Evolutionary conservation across 73 alveolate genomes (phyloP), one percentile per base, ranked within the genome.

Genomic region (Paramecium caudatum): DNA sequence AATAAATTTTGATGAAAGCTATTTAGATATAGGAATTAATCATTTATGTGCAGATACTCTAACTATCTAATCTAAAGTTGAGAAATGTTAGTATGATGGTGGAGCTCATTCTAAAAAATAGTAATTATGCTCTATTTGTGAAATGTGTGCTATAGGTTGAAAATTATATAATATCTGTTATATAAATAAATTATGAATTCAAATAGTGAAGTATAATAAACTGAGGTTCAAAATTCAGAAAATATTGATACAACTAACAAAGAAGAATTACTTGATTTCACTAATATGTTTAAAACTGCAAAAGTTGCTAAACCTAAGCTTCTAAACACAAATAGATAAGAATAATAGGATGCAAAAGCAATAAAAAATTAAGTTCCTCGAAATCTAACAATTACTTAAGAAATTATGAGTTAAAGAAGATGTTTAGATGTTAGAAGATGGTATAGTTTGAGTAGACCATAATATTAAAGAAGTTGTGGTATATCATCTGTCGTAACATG

Each of bases 391-490:
- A 93, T 90, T 5, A 91, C 96, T 37, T 47, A 65, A 36, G 96
- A 94, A 48, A 91, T 91, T 23, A 95, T 95, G 96, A 86, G 82
- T 12, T 41, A 81, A 86, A 95, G 97, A 49, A 94, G 91, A 82
- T 84, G 39, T 61, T 46, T 95, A 92, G 98, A 95, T 90, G 17
- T 90, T 47, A 92, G 96, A 70, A 63, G 98, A 92, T 95, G 98
- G 98, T 91, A 69, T 91, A 87, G 98, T 46, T 82, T 95, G 30
- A 92, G 96, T 7, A 82, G 98, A 37, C 97, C 98, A 0, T 68
- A 95, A 82, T 94, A 95, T 80, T 92, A 95, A 21, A 94, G 94
- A 37, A 81, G 96, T 3, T 95, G 98, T 61, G 98, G 98, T 0
- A 95, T 95, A 7, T 82, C 96, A 33, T 91, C 96, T 34, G 90